Evolutionary conservation across 345 rosid species (phyloP).

Genomic region (Excoecaria cochinchinensis): DNA sequence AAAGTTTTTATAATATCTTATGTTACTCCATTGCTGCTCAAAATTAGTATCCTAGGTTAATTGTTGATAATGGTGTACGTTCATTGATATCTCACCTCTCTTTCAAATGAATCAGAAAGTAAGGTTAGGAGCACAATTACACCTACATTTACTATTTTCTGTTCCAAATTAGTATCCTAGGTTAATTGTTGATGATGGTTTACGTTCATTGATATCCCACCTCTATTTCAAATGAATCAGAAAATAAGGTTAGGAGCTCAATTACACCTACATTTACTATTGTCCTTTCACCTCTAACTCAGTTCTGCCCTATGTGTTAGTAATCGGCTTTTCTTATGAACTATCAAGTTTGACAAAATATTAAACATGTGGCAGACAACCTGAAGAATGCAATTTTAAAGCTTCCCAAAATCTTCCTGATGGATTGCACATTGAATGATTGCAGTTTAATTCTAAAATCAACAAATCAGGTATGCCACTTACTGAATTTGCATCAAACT

Average conservation of each 20-base stretch:
- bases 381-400: conserved; percentile 30
- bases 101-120: neutral
- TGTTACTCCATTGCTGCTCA: neutral
- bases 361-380: conserved; percentile 39
- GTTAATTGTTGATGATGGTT: neutral
- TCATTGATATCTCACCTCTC: neutral
- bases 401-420: conserved; percentile 64
- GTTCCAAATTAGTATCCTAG: neutral
- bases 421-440: conserved; percentile 92
- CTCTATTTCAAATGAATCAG: neutral
- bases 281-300: neutral
- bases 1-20: neutral
- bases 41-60: neutral
- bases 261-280: neutral
- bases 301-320: neutral
- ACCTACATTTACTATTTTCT: neutral
- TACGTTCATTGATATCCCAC: neutral
- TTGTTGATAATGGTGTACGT: neutral
- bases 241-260: neutral
- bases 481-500: conserved; percentile 11
- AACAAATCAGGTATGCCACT: conserved; percentile 52
- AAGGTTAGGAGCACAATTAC: neutral
- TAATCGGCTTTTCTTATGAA: neutral
- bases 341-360: neutral
- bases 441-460: conserved; percentile 74